Conservation (phyloP, 139 green algal genomes). For the Yamagishiella unicocca region DNA sequence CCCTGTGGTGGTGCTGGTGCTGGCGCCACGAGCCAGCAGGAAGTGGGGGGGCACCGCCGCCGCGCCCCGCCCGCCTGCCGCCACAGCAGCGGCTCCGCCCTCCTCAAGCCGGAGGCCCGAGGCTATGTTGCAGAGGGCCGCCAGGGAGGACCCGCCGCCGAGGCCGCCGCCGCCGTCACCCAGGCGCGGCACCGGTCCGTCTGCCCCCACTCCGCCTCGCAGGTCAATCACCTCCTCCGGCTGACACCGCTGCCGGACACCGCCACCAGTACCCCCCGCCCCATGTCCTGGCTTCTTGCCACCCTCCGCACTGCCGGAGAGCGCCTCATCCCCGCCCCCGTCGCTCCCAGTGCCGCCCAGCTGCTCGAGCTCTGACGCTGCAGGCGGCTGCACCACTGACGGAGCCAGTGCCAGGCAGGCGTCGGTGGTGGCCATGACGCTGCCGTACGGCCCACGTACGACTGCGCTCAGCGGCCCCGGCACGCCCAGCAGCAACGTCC, state of each 20-base stretch:
- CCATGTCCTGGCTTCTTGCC: background rate
- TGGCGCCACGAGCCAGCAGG: background rate
- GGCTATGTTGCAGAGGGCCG: slow-evolving; percentile 2
- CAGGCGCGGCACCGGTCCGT: background rate
- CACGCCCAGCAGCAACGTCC: slow-evolving; percentile 32
- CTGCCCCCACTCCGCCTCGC: background rate
- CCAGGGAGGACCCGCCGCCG: background rate
- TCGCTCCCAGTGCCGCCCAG: too few species aligned
- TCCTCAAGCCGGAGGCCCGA: background rate
- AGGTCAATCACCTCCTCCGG: slow-evolving; percentile 33
- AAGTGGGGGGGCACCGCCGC: background rate
- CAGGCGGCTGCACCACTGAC: background rate
- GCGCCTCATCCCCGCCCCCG: too few species aligned
- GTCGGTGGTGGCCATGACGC: background rate
- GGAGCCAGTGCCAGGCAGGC: slow-evolving; percentile 16
- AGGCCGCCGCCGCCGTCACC: background rate
- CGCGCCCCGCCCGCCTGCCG: background rate
- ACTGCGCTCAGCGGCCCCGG: slow-evolving; percentile 2
- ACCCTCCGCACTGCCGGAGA: background rate
- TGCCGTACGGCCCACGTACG: background rate
- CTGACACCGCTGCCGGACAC: too few species aligned
- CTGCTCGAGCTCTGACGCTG: too few species aligned
- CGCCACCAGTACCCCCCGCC: background rate
- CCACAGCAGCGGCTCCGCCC: background rate
- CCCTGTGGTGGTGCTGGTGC: too few species aligned